Percentiles rank a stretch among this genome's conserved stretches.
Evolutionary conservation across 2,329 filamentous ascomycete species (phyloP).

Genomic region (Aspergillus ochraceus): DNA sequence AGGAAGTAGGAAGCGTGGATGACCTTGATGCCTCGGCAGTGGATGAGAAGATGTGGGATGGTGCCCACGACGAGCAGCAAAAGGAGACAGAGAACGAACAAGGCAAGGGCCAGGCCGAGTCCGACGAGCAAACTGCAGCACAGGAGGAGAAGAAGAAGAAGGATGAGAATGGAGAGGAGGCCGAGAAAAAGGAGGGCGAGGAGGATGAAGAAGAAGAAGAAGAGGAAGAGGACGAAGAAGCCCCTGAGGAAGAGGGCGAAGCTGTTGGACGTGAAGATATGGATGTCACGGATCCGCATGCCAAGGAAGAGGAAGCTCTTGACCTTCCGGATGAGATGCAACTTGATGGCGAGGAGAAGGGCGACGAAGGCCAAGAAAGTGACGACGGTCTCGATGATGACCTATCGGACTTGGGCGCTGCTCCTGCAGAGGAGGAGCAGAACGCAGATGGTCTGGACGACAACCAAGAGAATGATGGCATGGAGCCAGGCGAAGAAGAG

Average conservation of each 20-base stretch:
- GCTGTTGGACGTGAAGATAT: slow-evolving; percentile 63
- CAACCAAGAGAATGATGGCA: slow-evolving; percentile 30
- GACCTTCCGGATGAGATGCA: slow-evolving; percentile 88
- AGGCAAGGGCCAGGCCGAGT: slow-evolving; percentile 50
- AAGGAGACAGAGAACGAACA: slow-evolving; percentile 75
- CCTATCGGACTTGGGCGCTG: slow-evolving; percentile 44
- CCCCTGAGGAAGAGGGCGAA: slow-evolving; percentile 59
- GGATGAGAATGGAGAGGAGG: slow-evolving; percentile 47
- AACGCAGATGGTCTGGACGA: slow-evolving; percentile 32
- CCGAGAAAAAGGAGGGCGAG: slow-evolving; percentile 58
- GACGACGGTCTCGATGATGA: slow-evolving; percentile 36
- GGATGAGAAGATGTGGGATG: slow-evolving; percentile 99
- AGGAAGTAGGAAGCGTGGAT: slow-evolving; percentile 87
- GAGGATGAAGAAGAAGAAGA: slow-evolving; percentile 64
- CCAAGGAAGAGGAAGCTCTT: slow-evolving; percentile 77
- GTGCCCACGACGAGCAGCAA: slow-evolving; percentile 66
- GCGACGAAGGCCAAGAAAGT: slow-evolving; percentile 47
- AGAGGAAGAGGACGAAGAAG: slow-evolving; percentile 50
- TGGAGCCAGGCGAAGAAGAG: slow-evolving; percentile 31
- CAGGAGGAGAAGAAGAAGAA: slow-evolving; percentile 40
- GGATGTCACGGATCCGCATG: slow-evolving; percentile 70
- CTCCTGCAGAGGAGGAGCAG: slow-evolving; percentile 36
- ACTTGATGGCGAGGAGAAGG: slow-evolving; percentile 67
- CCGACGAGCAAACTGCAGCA: slow-evolving; percentile 62
- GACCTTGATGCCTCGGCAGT: slow-evolving; percentile 85